phyloP scores from a whole-genome alignment of 345 rosid genomes.

The Boechera retrofracta region DNA sequence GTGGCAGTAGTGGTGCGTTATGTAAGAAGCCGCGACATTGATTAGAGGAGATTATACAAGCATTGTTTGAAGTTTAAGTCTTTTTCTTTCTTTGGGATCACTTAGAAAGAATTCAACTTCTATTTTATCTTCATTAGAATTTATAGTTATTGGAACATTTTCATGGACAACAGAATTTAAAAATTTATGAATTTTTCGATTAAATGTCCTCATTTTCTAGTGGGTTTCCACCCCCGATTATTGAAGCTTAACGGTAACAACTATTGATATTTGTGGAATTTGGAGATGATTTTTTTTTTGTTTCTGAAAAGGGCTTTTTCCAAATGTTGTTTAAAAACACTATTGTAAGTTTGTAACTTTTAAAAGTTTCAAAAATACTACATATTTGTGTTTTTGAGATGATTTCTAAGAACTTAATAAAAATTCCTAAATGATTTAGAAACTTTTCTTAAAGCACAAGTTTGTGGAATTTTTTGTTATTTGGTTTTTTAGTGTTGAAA shows the following conservation, averaged over 20 bases:
- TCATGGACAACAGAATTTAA: not conserved
- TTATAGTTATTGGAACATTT: not conserved
- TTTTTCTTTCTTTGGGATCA: not conserved
- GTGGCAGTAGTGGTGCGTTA: constrained; percentile 40
- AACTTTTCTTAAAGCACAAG: not conserved
- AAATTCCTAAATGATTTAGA: not conserved
- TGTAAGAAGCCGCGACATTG: constrained; percentile 87
- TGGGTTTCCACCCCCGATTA: not conserved
- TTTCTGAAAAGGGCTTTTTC: not conserved
- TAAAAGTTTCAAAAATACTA: no score
- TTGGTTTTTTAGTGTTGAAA: not conserved
- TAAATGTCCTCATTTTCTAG: not conserved
- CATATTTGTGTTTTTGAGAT: not conserved
- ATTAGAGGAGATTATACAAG: not conserved
- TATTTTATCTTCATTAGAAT: not conserved
- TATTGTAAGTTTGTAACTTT: not conserved
- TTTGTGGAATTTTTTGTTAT: not conserved
- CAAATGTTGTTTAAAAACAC: not conserved
- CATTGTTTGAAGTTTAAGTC: not conserved
- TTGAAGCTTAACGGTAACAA: not conserved
- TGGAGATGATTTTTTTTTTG: not conserved
- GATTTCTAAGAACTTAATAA: not conserved
- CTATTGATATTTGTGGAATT: not conserved
- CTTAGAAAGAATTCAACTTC: not conserved
- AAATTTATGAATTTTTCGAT: not conserved